These are phyloP conservation scores for Penicillium bovifimosum DNA, from an alignment of 495 filamentous ascomycete species.

Conservation along the genomic window DNA sequence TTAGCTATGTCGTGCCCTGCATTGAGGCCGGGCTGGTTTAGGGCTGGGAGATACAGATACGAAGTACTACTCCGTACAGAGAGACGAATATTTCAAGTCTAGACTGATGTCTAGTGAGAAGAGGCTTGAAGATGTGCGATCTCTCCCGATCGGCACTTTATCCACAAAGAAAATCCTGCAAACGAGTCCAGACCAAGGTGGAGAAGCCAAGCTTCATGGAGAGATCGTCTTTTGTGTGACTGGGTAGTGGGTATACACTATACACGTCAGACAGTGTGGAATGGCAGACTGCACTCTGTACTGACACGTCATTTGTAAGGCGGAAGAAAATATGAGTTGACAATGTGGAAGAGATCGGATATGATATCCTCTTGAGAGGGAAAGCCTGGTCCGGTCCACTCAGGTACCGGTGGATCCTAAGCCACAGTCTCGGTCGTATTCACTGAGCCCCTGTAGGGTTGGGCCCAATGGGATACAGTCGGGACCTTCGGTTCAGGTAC, in stretches of 20 bases:
- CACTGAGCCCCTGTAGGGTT: neutral
- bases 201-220: too few relatives aligned
- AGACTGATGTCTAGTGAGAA: too few relatives aligned
- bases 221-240: too few relatives aligned
- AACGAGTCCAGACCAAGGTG: constrained; percentile 6
- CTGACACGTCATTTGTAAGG: neutral
- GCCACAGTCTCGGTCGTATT: too few relatives aligned
- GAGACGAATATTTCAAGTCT: too few relatives aligned
- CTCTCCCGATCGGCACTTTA: constrained; percentile 5
- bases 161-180: constrained; percentile 1
- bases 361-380: neutral
- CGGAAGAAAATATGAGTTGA: neutral
- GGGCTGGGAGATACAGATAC: too few relatives aligned
- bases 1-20: too few relatives aligned
- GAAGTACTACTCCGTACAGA: too few relatives aligned
- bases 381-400: neutral
- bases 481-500: constrained; percentile 2
- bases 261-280: neutral
- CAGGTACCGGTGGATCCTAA: neutral
- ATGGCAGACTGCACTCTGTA: neutral
- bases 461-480: neutral
- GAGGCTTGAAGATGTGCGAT: too few relatives aligned
- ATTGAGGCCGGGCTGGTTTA: too few relatives aligned
- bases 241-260: too few relatives aligned
- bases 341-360: neutral